Base-by-base conservation (phyloP, 345 rosid genomes). In the Gossypium stocksii region DNA sequence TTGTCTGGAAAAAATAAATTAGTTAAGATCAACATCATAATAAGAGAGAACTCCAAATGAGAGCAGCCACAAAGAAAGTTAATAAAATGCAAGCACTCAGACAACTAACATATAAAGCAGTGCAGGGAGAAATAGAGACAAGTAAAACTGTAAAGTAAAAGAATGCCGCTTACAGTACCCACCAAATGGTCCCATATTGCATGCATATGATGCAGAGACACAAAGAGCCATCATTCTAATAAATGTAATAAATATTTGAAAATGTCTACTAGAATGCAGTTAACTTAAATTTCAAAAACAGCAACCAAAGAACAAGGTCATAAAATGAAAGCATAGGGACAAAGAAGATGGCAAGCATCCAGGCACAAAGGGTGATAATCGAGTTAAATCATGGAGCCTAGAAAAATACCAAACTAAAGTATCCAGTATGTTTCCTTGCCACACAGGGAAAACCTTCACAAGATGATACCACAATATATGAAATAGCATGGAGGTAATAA, bases 1-100 rank as follows among this genome's bases (percentile, higher is more conserved):
- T 84, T 92, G 81, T 87, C 98, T 94, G 84, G 51, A 59, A 74
- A 58, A 58, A 16, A 46, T 4, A 65, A 54, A 64, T 8, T 54
- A 59, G 67, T 76, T 53, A 53, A 46, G 45, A 19, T 20, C n/a
- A 59, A n/a, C 49, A 64, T 25, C 71, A 59, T 10, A 62, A 68
- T 4, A 10, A 16, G 72, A 54, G 57, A 34, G 61, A 60, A 48
- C 48, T 43, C 65, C 13, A 72, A 49, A 70, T 59, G 23, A 64
- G 9, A 51, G 19, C 27, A 23, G 57, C 17, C 64, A 72, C 58
- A 51, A 13, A 62, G 14, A 60, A 45, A 16, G 43, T 48, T 20
- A 49, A 46, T 22, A 34, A 74, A 62, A 14, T 34, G 20, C 65
- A 61, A 48, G 60, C 49, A 51, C 56, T 29, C 61, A 63, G 16